Evolutionary conservation across 2,329 filamentous ascomycete species (phyloP).

Genomic region (Calonectria henricotiae): DNA sequence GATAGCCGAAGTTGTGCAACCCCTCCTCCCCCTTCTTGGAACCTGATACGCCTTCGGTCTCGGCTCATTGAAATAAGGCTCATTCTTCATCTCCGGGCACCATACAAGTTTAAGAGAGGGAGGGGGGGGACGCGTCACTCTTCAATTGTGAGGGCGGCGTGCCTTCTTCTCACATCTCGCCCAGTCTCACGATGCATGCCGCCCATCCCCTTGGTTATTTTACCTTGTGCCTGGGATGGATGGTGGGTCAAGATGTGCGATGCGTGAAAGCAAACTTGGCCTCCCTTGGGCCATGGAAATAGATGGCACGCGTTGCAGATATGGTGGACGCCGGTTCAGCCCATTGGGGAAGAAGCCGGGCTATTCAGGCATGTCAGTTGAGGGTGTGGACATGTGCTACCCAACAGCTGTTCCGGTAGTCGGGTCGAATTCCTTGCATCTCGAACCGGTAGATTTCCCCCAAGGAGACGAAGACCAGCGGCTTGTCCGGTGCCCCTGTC

Average conservation of each 20-base stretch:
- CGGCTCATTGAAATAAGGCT: constrained; percentile 18
- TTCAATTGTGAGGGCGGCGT: constrained; percentile 24
- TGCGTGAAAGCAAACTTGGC: neutral
- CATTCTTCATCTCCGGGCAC: constrained; percentile 27
- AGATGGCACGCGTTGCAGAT: constrained; percentile 16
- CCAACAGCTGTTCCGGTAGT: constrained; percentile 15
- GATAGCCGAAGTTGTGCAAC: constrained; percentile 28
- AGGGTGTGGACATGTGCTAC: neutral
- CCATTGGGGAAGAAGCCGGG: constrained; percentile 17
- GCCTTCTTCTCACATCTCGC: constrained; percentile 23
- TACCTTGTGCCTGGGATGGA: neutral
- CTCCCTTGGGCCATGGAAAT: neutral
- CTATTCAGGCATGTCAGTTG: constrained; percentile 6
- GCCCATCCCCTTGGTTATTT: constrained; percentile 31
- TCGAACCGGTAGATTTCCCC: constrained; percentile 28
- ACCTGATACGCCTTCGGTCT: constrained; percentile 36
- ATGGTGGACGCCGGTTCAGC: constrained; percentile 9
- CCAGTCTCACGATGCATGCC: constrained; percentile 33
- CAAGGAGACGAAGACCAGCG: constrained; percentile 32
- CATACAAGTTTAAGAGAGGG: neutral
- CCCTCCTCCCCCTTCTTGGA: constrained; percentile 21
- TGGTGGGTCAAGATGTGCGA: constrained; percentile 30
- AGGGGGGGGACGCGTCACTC: constrained; percentile 25
- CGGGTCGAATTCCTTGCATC: neutral
- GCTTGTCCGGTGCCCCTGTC: constrained; percentile 41